Conservation (phyloP, 176 grass and related monocot genomes). For the Oryza meyeriana region DNA sequence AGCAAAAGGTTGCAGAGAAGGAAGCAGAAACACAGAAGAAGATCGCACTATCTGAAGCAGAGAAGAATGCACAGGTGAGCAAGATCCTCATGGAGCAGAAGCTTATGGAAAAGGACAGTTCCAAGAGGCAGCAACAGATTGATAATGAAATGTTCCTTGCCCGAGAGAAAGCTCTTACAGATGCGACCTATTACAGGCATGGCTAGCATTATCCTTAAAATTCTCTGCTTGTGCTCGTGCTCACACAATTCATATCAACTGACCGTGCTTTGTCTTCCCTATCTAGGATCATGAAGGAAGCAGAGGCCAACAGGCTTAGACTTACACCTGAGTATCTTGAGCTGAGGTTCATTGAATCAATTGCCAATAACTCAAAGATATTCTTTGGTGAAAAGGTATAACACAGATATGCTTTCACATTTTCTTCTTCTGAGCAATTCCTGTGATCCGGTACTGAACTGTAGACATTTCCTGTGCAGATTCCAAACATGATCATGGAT, state of each 20-base stretch:
- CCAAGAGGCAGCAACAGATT: constrained; percentile 88
- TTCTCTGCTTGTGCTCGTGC: not conserved
- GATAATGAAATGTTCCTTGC: constrained; percentile 95
- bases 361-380: constrained; percentile 95
- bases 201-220: constrained; percentile 4
- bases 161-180: constrained; percentile 73
- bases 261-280: constrained; percentile 10
- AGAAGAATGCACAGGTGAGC: constrained; percentile 96
- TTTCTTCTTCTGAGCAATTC: constrained; percentile 15
- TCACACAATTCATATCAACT: not conserved
- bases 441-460: constrained; percentile 5
- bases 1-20: constrained; percentile 96
- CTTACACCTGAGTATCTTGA: constrained; percentile 91
- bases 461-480: constrained; percentile 9
- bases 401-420: not conserved
- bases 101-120: constrained; percentile 86
- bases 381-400: constrained; percentile 95
- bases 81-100: constrained; percentile 97
- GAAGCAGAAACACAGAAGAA: constrained; percentile 98
- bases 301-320: constrained; percentile 89
- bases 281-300: constrained; percentile 80
- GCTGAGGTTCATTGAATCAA: constrained; percentile 92
- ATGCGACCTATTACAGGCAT: constrained; percentile 85
- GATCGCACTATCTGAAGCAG: constrained; percentile 93
- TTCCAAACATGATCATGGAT: constrained; percentile 33